phyloP scores from a whole-genome alignment of 345 rosid genomes.

The Ricinus communis region DNA sequence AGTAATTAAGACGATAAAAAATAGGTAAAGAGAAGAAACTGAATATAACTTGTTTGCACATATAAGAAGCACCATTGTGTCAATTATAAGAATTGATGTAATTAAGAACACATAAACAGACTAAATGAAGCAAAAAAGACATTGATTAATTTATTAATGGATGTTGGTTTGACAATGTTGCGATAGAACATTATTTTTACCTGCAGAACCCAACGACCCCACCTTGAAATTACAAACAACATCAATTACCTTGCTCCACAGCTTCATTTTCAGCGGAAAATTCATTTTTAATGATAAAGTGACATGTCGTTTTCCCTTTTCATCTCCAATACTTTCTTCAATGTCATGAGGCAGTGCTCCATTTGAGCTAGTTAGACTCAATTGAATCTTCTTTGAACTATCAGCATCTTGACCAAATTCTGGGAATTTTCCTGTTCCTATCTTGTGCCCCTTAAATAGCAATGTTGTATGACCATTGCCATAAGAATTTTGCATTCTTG shows the following conservation, averaged over 20 bases:
- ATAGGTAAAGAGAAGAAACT: no score
- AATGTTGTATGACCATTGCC: constrained; percentile 26
- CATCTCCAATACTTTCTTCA: constrained; percentile 11
- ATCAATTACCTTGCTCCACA: constrained; percentile 32
- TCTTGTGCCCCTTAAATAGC: constrained; percentile 31
- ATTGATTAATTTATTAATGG: constrained; percentile 20
- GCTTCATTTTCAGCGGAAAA: constrained; percentile 28
- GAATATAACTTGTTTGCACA: no score
- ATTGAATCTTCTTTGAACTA: constrained; percentile 18
- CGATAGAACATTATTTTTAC: constrained; percentile 36
- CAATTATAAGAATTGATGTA: no score
- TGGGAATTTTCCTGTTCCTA: constrained; percentile 44
- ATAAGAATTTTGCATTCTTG: constrained; percentile 33
- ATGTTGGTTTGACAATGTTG: constrained; percentile 48
- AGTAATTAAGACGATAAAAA: no score
- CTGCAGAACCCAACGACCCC: constrained; percentile 32
- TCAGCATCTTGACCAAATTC: constrained; percentile 27
- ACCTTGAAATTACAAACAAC: constrained; percentile 57
- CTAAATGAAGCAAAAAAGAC: not conserved
- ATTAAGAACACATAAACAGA: not conserved
- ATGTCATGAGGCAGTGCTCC: constrained; percentile 5
- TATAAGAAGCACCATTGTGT: no score
- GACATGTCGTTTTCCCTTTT: constrained; percentile 20
- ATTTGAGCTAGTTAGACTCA: not conserved
- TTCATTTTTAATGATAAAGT: constrained; percentile 27